Evolutionary conservation across 352 stramenopile genomes (phyloP).

Genomic region (Phytophthora lateralis): DNA sequence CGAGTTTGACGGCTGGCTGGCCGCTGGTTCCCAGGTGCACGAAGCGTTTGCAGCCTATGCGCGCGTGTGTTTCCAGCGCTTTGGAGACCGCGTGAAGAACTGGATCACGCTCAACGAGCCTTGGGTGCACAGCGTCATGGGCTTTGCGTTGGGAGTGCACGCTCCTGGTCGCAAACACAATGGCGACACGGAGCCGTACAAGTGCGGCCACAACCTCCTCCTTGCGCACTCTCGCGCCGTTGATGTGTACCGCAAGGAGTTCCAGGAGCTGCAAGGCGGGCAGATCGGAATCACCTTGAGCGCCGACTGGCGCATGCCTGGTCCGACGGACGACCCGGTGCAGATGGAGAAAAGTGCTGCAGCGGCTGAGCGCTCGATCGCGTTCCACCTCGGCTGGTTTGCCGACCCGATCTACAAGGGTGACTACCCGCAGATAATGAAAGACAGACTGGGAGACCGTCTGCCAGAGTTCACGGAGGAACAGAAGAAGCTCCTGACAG

Average conservation of each 20-base stretch:
- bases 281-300: conserved; percentile 93
- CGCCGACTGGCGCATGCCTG: conserved; percentile 89
- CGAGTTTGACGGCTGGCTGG: conserved; percentile 76
- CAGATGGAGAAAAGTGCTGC: conserved; percentile 61
- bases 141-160: conserved; percentile 86
- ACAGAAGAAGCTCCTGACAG: conserved; percentile 79
- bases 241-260: conserved; percentile 86
- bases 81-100: conserved; percentile 92
- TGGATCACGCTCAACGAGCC: conserved; percentile 96
- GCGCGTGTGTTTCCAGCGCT: conserved; percentile 89
- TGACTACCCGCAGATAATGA: conserved; percentile 94
- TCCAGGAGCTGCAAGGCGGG: conserved; percentile 63
- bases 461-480: conserved; percentile 90
- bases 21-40: conserved; percentile 39
- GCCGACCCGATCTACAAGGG: conserved; percentile 91
- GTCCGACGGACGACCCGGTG: conserved; percentile 46
- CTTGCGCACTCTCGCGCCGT: conserved; percentile 88
- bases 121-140: conserved; percentile 85
- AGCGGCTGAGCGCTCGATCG: conserved; percentile 79
- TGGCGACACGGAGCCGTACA: conserved; percentile 77
- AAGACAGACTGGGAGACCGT: conserved; percentile 70
- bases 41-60: conserved; percentile 88
- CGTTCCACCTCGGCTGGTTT: conserved; percentile 93
- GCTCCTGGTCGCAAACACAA: conserved; percentile 70
- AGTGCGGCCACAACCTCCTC: conserved; percentile 89